A percentile compares a stretch with the other conserved stretches of the same genome.
Conservation (phyloP, 2,329 filamentous ascomycete species). For the Truncatella angustata region DNA sequence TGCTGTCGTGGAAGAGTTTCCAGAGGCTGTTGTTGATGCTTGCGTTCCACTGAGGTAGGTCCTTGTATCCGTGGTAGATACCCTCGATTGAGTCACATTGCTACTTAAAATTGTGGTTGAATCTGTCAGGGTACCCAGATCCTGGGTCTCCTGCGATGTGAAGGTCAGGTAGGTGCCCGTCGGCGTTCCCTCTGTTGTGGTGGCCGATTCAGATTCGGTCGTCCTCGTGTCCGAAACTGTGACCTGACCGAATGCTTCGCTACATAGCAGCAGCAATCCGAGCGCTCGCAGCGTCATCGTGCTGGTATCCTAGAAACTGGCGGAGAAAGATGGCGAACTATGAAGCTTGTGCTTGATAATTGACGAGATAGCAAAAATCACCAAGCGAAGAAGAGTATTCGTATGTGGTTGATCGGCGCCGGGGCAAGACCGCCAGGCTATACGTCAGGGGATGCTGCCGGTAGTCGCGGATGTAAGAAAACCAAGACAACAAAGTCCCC, state of each 20-base stretch:
- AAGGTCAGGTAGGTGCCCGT: slow-evolving; percentile 45
- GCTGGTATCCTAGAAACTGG: neutral
- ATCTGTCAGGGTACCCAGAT: slow-evolving; percentile 22
- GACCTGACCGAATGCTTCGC: slow-evolving; percentile 25
- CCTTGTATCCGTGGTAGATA: slow-evolving; percentile 23
- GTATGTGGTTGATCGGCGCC: neutral
- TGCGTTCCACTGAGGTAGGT: slow-evolving; percentile 41
- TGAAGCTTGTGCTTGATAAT: neutral
- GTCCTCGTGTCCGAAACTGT: slow-evolving; percentile 36
- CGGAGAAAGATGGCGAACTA: too few species aligned
- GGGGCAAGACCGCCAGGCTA: neutral
- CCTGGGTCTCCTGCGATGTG: slow-evolving; percentile 40
- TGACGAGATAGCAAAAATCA: too few species aligned
- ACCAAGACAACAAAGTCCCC: neutral
- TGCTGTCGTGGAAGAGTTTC: slow-evolving; percentile 38
- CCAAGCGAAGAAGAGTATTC: neutral
- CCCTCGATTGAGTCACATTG: slow-evolving; percentile 23
- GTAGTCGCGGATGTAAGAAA: neutral
- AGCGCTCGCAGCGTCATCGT: slow-evolving; percentile 20
- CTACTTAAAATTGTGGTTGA: slow-evolving; percentile 29
- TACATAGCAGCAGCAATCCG: slow-evolving; percentile 21
- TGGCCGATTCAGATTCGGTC: slow-evolving; percentile 30
- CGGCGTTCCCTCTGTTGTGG: slow-evolving; percentile 33
- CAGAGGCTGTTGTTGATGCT: slow-evolving; percentile 37
- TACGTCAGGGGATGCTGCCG: slow-evolving; percentile 18